Conservation (phyloP, 2,329 filamentous ascomycete genomes). For the Alternaria rosae region DNA sequence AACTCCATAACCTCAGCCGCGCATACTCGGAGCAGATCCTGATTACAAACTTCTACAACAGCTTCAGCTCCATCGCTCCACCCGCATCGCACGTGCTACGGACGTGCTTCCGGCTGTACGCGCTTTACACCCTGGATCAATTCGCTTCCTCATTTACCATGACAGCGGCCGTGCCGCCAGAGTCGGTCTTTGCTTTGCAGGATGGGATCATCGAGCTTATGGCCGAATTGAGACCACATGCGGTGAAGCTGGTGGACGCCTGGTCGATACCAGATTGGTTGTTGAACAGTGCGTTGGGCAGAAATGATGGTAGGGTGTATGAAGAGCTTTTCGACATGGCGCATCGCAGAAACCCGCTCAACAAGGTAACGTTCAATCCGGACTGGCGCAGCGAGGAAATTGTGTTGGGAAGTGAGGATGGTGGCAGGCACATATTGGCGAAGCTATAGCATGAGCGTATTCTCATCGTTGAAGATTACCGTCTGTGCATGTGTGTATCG, state of each 20-base stretch:
- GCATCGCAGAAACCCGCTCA: conserved; percentile 61
- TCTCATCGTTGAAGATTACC: not conserved
- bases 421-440: conserved; percentile 34
- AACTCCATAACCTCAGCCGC: conserved; percentile 52
- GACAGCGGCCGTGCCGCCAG: conserved; percentile 52
- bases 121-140: conserved; percentile 57
- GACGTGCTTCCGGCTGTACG: conserved; percentile 58
- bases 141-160: conserved; percentile 57
- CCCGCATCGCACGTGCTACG: conserved; percentile 48
- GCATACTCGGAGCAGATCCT: conserved; percentile 61
- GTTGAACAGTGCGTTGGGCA: conserved; percentile 60
- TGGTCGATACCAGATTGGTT: conserved; percentile 63
- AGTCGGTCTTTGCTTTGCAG: conserved; percentile 52
- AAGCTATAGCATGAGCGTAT: conserved; percentile 28
- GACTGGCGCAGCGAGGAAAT: conserved; percentile 60
- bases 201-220: conserved; percentile 56
- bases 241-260: conserved; percentile 60
- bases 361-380: conserved; percentile 59
- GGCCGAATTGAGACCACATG: conserved; percentile 58
- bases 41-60: conserved; percentile 56
- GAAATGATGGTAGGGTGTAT: conserved; percentile 62
- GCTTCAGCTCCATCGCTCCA: conserved; percentile 35
- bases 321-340: conserved; percentile 62
- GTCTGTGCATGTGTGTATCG: not conserved
- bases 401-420: conserved; percentile 56